A percentile compares a stretch with the other conserved stretches of the same genome.
Conservation (phyloP, 345 rosid genomes). For the Carallia pectinifolia region DNA sequence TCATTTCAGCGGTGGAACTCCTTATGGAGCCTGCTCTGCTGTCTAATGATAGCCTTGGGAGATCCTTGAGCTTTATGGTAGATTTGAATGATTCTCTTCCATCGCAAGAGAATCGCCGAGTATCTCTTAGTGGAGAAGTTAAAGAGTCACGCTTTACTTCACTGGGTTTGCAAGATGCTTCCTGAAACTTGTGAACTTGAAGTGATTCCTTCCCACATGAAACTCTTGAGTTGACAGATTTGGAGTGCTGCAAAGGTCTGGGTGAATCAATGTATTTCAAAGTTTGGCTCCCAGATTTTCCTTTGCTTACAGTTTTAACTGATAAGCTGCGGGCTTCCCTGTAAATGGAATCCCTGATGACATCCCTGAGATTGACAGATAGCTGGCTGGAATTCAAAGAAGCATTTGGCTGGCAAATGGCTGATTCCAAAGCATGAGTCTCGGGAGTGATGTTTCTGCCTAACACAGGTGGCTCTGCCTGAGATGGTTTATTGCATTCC, state of each 20-base stretch:
- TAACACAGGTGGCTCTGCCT: constrained; percentile 38
- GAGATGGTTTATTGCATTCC: constrained; percentile 52
- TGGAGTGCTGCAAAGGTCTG: constrained; percentile 54
- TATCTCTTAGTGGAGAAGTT: constrained; percentile 43
- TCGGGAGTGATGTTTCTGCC: constrained; percentile 31
- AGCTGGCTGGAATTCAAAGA: constrained; percentile 30
- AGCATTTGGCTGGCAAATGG: constrained; percentile 35
- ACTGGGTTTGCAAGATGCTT: constrained; percentile 28
- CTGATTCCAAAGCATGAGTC: constrained; percentile 21
- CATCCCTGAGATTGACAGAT: constrained; percentile 47
- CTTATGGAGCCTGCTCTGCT: constrained; percentile 57
- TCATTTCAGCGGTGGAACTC: constrained; percentile 36
- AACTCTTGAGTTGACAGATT: constrained; percentile 40
- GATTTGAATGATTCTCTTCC: constrained; percentile 65
- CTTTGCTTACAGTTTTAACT: constrained; percentile 38
- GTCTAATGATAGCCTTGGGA: constrained; percentile 88
- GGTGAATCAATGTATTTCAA: constrained; percentile 69
- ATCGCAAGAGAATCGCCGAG: constrained; percentile 84
- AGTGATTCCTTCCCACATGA: constrained; percentile 46
- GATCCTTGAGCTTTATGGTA: constrained; percentile 64
- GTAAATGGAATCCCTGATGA: constrained; percentile 57
- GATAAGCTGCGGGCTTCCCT: constrained; percentile 55
- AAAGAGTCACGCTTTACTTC: constrained; percentile 39
- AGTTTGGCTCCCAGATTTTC: constrained; percentile 34
- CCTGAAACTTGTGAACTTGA: constrained; percentile 37